Percentiles rank a stretch among this genome's conserved stretches.
These are phyloP conservation scores for Sclerotinia glacialis DNA, from an alignment of 2,329 filamentous ascomycete genomes.

Conservation along the genomic window DNA sequence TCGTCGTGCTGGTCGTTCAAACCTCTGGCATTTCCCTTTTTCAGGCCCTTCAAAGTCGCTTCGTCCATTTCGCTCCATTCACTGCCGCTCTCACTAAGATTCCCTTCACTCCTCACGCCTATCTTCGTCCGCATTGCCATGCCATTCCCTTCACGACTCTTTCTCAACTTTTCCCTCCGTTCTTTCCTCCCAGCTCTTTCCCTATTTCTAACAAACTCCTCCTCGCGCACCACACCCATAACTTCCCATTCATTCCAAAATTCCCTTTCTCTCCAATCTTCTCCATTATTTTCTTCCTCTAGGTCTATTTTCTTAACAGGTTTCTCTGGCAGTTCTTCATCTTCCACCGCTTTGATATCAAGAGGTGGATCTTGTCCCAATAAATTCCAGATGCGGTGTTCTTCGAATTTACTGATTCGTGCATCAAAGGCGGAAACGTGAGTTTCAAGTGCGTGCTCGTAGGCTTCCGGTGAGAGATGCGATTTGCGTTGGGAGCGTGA, in stretches of 20 bases:
- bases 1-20: neutral
- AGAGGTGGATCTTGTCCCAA: slow-evolving; percentile 34
- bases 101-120: neutral
- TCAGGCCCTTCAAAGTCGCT: neutral
- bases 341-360: slow-evolving; percentile 27
- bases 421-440: slow-evolving; percentile 29
- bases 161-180: slow-evolving; percentile 17
- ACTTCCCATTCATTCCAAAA: slow-evolving; percentile 39
- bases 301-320: slow-evolving; percentile 18
- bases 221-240: slow-evolving; percentile 28
- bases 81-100: slow-evolving; percentile 12
- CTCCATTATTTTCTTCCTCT: slow-evolving; percentile 3
- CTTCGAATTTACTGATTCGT: slow-evolving; percentile 32
- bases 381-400: slow-evolving; percentile 35
- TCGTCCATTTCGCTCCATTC: slow-evolving; percentile 19
- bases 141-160: neutral
- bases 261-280: slow-evolving; percentile 35
- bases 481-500: neutral
- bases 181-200: slow-evolving; percentile 24
- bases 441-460: slow-evolving; percentile 17
- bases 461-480: slow-evolving; percentile 5
- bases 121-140: neutral
- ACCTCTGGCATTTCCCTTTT: neutral
- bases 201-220: slow-evolving; percentile 32
- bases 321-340: slow-evolving; percentile 17